Percentiles rank a stretch among this genome's conserved stretches.
These are phyloP conservation scores for Lachnellula suecica DNA, from an alignment of 2,329 filamentous ascomycete species.

Conservation along the genomic window DNA sequence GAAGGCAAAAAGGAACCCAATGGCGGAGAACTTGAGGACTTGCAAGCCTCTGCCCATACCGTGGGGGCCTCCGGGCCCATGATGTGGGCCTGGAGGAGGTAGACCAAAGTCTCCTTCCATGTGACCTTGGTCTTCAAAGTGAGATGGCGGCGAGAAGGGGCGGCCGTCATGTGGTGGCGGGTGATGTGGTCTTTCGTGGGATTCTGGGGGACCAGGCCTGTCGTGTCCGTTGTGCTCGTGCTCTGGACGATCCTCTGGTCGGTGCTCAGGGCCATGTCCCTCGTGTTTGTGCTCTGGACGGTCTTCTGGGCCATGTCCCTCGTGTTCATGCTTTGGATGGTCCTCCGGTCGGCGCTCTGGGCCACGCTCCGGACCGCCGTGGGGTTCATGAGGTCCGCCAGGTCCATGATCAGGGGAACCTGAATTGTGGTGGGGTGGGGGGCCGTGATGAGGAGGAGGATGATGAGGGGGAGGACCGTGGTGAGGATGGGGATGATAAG, in stretches of 20 bases:
- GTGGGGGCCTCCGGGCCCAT: not conserved
- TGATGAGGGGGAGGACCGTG: slow-evolving; percentile 3
- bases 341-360: not conserved
- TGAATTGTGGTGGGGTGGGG: not conserved
- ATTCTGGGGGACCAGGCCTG: slow-evolving; percentile 1
- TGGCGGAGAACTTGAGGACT: slow-evolving; percentile 20
- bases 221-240: too few relatives aligned
- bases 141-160: not conserved
- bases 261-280: not conserved
- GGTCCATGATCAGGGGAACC: too few relatives aligned
- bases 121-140: not conserved
- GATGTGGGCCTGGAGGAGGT: not conserved
- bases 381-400: slow-evolving; percentile 2
- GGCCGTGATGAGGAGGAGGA: slow-evolving; percentile 5
- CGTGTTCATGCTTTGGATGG: too few relatives aligned
- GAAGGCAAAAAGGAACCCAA: slow-evolving; percentile 26
- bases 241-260: slow-evolving; percentile 2
- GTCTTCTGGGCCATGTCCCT: not conserved
- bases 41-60: slow-evolving; percentile 10
- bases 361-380: not conserved
- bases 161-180: not conserved
- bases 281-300: slow-evolving; percentile 2
- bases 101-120: not conserved
- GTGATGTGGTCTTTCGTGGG: not conserved
- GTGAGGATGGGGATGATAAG: slow-evolving; percentile 2